Percentiles rank a stretch among this genome's conserved stretches.
Conservation (phyloP, 345 rosid genomes). For the Eucalyptus tenuipes region DNA sequence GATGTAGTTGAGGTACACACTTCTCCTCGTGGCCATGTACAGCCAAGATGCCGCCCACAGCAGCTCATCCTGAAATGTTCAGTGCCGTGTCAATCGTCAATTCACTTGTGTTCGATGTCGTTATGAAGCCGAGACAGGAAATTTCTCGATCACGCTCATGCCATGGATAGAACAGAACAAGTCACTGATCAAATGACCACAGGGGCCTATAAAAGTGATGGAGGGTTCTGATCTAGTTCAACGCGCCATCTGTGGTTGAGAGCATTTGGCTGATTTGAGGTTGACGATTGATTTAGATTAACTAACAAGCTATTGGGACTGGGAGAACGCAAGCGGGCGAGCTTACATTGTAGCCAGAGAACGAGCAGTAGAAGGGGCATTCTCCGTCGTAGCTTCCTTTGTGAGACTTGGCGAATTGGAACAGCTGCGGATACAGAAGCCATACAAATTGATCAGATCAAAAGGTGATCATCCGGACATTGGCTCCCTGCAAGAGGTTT, state of each 20-base stretch:
- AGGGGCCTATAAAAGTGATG: background rate
- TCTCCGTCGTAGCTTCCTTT: conserved; percentile 87
- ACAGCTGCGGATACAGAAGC: conserved; percentile 34
- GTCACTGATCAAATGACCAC: background rate
- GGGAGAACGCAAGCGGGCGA: background rate
- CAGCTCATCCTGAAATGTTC: conserved; percentile 57
- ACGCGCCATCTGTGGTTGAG: background rate
- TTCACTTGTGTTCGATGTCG: background rate
- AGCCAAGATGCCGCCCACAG: conserved; percentile 97
- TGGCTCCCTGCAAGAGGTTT: background rate
- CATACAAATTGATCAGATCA: background rate
- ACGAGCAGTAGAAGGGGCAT: conserved; percentile 95
- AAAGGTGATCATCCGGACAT: background rate
- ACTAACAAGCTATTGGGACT: background rate
- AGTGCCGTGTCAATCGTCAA: background rate
- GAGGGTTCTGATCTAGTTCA: background rate
- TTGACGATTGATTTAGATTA: background rate
- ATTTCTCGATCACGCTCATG: background rate
- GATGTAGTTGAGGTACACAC: conserved; percentile 25
- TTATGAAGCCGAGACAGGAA: background rate
- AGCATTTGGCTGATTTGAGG: background rate
- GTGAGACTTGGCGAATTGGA: conserved; percentile 44
- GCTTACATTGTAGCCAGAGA: conserved; percentile 74
- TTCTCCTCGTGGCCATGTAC: conserved; percentile 42
- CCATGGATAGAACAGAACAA: background rate